phyloP scores from a whole-genome alignment of 2,329 filamentous ascomycete species.

The Microsporum audouinii region DNA sequence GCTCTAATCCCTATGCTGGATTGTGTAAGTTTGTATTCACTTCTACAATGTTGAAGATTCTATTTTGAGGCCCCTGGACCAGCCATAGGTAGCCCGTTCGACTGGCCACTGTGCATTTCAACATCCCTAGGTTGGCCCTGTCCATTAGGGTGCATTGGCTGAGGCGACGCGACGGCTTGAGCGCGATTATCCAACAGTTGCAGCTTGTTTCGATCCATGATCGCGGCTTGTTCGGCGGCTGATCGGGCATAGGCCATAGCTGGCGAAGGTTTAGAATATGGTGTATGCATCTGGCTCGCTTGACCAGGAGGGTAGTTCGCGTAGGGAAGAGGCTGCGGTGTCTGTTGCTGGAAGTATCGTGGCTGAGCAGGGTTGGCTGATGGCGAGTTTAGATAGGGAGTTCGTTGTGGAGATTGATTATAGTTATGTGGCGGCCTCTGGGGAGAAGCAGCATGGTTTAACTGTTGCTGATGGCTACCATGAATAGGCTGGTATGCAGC shows the following conservation, averaged over 20 bases:
- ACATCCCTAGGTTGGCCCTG: neutral
- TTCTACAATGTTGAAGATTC: neutral
- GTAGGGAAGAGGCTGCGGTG: constrained; percentile 18
- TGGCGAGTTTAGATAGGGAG: constrained; percentile 26
- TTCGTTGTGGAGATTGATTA: constrained; percentile 25
- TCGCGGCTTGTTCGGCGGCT: constrained; percentile 30
- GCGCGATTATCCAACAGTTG: constrained; percentile 26
- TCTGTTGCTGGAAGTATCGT: constrained; percentile 25
- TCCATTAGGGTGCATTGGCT: constrained; percentile 18
- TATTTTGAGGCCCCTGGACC: constrained; percentile 4
- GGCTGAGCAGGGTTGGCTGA: constrained; percentile 20
- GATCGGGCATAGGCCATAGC: constrained; percentile 29
- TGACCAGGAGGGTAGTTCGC: constrained; percentile 24
- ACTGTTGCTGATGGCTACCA: constrained; percentile 20
- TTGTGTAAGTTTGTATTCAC: neutral
- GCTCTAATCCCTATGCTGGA: neutral
- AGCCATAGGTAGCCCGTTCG: neutral
- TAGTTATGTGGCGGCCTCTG: constrained; percentile 21
- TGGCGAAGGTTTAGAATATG: constrained; percentile 26
- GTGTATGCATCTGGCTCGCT: constrained; percentile 20
- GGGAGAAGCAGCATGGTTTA: constrained; percentile 23
- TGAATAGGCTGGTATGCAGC: constrained; percentile 19
- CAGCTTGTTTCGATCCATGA: constrained; percentile 31
- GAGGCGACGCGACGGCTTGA: constrained; percentile 26
- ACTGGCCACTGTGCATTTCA: neutral